Evolutionary conservation across 768 basidiomycete species (phyloP), one percentile per base, ranked within the genome.

Genomic region (Boletus edulis): DNA sequence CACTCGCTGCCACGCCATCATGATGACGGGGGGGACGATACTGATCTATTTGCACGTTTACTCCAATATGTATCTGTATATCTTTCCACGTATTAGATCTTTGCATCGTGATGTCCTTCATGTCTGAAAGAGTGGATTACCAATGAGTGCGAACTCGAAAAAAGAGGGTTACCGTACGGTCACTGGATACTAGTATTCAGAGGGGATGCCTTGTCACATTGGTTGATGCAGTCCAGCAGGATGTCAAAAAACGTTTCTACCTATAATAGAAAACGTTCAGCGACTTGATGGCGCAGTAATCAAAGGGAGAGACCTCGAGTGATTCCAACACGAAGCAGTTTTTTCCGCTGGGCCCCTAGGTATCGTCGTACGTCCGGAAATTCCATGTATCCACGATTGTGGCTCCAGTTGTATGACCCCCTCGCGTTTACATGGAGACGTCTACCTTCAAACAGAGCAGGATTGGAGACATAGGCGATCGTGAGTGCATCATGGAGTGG

Each of bases 401-500:
- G 64, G 92, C 86, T 7, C 92, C 93, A 12, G 75, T 72, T 2
- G 87, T 81, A 57, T 86, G 82, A 15, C 73, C 71, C 4, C 88
- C 89, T 7, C 74, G 76, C 17, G 88, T 76, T 61, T 0, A 94
- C 91, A 43, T 87, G 78, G 66, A 85, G 83, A 17, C 92, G 76
- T 46, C 67, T 79, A 34, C 73, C 72, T 22, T 67, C 67, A 68
- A 94, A 93, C 1, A 93, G 61, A 5, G 83, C 77, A 0, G 91
- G 90, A 17, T 72, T 69, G 1, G 84, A 80, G 35, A 93, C 75
- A 57, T 89, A 94, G 11, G 84, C 87, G 44, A 94, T 75, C 0
- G 93, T 91, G 35, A 95, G 76, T 1, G 91, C 84, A 62, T 95
- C 94, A 58, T 96, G 94, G 3, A 94, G 75, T 3, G 94, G 94